Conservation (phyloP, 2,329 filamentous ascomycete genomes). For the Akanthomyces dipterigenus region DNA sequence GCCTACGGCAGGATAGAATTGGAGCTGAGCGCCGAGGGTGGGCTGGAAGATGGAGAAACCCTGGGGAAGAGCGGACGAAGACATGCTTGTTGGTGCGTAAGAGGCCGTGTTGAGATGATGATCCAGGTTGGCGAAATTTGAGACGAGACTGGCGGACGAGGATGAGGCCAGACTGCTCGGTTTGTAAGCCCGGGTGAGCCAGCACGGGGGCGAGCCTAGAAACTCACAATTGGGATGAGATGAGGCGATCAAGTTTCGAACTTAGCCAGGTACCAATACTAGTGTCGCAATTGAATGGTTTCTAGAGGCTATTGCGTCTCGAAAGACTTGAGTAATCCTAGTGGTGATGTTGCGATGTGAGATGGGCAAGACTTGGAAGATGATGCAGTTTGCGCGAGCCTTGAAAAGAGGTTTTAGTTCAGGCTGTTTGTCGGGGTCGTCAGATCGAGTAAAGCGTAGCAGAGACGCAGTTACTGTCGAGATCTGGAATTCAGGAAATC, state of each 20-base stretch:
- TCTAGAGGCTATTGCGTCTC: neutral
- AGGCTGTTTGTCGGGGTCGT: neutral
- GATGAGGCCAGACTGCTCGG: constrained; percentile 3
- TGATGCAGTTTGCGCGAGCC: neutral
- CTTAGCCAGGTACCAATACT: neutral
- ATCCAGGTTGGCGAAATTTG: neutral
- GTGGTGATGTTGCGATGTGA: neutral
- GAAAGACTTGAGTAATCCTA: neutral
- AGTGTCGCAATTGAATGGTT: neutral
- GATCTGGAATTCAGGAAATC: neutral
- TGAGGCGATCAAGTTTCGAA: neutral
- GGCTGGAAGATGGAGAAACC: constrained; percentile 57
- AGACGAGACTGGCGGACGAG: neutral
- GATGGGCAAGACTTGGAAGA: neutral
- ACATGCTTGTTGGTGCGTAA: constrained; percentile 20
- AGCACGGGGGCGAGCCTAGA: neutral
- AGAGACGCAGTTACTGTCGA: constrained; percentile 5
- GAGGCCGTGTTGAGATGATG: neutral
- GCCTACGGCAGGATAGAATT: constrained; percentile 62
- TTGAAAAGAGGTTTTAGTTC: neutral
- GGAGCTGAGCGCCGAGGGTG: constrained; percentile 46
- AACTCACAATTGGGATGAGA: neutral
- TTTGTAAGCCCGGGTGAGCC: constrained; percentile 7
- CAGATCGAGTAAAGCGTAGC: constrained; percentile 10
- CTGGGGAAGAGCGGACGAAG: constrained; percentile 26